phyloP scores from a whole-genome alignment of 495 filamentous ascomycete species.

The Penicillium verhagenii region DNA sequence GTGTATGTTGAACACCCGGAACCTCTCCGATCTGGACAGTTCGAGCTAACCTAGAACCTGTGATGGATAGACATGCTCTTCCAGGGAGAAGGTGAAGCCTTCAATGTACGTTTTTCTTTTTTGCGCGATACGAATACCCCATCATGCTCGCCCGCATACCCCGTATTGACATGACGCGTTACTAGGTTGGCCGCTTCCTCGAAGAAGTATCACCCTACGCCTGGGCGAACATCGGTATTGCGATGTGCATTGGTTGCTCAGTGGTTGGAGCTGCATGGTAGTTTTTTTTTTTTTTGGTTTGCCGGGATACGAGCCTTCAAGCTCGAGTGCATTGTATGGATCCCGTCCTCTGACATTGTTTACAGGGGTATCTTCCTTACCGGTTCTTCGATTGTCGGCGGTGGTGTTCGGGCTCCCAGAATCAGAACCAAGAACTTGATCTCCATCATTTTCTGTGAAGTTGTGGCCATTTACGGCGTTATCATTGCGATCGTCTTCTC shows the following conservation, averaged over 20 bases:
- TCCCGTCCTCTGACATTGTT: slow-evolving; percentile 26
- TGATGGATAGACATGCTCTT: slow-evolving; percentile 85
- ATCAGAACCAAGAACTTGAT: slow-evolving; percentile 99
- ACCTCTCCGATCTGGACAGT: slow-evolving; percentile 11
- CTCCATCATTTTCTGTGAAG: slow-evolving; percentile 99
- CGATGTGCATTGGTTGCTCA: slow-evolving; percentile 90
- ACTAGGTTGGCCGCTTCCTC: slow-evolving; percentile 87
- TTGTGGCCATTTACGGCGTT: slow-evolving; percentile 99
- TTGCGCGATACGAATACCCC: neutral
- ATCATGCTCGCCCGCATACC: neutral
- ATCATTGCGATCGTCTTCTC: slow-evolving; percentile 99
- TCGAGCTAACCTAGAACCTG: slow-evolving; percentile 36
- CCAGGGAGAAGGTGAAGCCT: slow-evolving; percentile 90
- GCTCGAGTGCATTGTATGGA: neutral
- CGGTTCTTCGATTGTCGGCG: slow-evolving; percentile 96
- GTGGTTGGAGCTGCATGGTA: slow-evolving; percentile 98
- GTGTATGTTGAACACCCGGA: slow-evolving; percentile 58
- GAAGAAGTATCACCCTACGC: slow-evolving; percentile 91
- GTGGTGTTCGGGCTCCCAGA: slow-evolving; percentile 90
- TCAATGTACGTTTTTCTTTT: slow-evolving; percentile 69
- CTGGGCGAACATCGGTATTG: slow-evolving; percentile 89
- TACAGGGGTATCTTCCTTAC: slow-evolving; percentile 97
- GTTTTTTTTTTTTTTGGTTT: slow-evolving; percentile 12
- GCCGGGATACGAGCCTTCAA: neutral
- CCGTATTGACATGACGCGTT: slow-evolving; percentile 23